Percentiles rank a stretch among this genome's conserved stretches.
These are phyloP conservation scores for Achlya hypogyna DNA, from an alignment of 352 stramenopile genomes.

Conservation along the genomic window DNA sequence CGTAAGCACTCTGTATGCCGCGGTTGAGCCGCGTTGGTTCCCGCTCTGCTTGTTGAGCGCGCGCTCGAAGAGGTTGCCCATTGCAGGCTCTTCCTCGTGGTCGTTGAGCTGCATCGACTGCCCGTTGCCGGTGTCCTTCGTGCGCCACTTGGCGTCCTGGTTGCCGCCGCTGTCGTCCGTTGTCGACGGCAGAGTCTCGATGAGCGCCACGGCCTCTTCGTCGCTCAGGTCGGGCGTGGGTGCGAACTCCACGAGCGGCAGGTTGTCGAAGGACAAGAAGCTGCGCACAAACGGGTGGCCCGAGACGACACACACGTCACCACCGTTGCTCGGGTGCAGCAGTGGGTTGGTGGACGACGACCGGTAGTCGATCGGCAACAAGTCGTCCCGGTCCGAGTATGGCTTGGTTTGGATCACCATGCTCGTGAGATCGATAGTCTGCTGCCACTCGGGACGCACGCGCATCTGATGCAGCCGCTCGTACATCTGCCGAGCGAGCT, in stretches of 20 bases:
- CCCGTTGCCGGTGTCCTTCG: slow-evolving; percentile 50
- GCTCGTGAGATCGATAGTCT: slow-evolving; percentile 85
- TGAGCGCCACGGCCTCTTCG: slow-evolving; percentile 73
- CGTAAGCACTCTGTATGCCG: slow-evolving; percentile 70
- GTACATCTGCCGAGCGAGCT: slow-evolving; percentile 87
- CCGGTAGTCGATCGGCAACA: slow-evolving; percentile 92
- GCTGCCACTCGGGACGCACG: slow-evolving; percentile 75
- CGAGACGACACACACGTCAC: slow-evolving; percentile 89
- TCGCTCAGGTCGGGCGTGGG: slow-evolving; percentile 42
- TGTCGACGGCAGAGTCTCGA: slow-evolving; percentile 47
- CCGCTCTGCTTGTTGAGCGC: slow-evolving; percentile 78
- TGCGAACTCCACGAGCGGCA: slow-evolving; percentile 94
- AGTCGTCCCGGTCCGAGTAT: slow-evolving; percentile 87
- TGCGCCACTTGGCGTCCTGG: slow-evolving; percentile 36
- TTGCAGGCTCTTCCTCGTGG: slow-evolving; percentile 31
- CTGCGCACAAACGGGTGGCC: slow-evolving; percentile 92
- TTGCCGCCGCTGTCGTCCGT: slow-evolving; percentile 22
- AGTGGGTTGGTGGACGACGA: slow-evolving; percentile 90
- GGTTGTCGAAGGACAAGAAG: slow-evolving; percentile 92
- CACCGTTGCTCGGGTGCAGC: slow-evolving; percentile 79
- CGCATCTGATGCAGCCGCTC: slow-evolving; percentile 89
- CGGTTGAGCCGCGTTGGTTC: slow-evolving; percentile 25
- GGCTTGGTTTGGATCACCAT: slow-evolving; percentile 90
- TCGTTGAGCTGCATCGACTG: slow-evolving; percentile 76
- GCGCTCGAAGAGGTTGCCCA: slow-evolving; percentile 62